A percentile compares a stretch with the other conserved stretches of the same genome.
Evolutionary conservation across 2,329 filamentous ascomycete genomes (phyloP).

Genomic region (Diaporthe eres): DNA sequence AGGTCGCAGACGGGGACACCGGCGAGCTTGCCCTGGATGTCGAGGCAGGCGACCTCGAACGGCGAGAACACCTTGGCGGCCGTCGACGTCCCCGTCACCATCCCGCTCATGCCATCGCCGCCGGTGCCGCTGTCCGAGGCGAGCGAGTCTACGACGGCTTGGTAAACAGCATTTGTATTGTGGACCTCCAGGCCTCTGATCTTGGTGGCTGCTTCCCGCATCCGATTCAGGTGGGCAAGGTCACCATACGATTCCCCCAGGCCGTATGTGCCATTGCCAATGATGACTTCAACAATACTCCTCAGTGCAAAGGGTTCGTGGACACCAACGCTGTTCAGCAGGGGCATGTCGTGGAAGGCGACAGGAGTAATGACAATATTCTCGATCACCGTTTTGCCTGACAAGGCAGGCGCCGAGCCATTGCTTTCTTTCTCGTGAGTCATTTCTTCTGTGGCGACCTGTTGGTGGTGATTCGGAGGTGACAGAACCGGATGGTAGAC

Average conservation of each 20-base stretch:
- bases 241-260: conserved; percentile 59
- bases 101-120: conserved; percentile 51
- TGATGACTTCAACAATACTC: conserved; percentile 56
- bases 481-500: too few species aligned
- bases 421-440: background rate
- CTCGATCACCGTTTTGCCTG: conserved; percentile 47
- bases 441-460: background rate
- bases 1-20: conserved; percentile 56
- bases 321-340: conserved; percentile 59
- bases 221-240: conserved; percentile 52
- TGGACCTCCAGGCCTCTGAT: conserved; percentile 51
- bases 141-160: conserved; percentile 44
- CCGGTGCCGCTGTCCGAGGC: conserved; percentile 44
- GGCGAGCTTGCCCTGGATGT: conserved; percentile 57
- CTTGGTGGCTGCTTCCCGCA: conserved; percentile 50
- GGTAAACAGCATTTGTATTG: conserved; percentile 48
- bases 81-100: conserved; percentile 59
- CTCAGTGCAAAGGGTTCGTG: conserved; percentile 59
- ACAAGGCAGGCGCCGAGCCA: background rate
- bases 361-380: conserved; percentile 58
- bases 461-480: background rate
- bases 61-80: conserved; percentile 59
- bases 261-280: conserved; percentile 52
- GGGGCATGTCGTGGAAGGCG: conserved; percentile 60
- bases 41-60: conserved; percentile 59